Conservation (phyloP, 2,329 filamentous ascomycete species). For the Sarocladium oryzae region DNA sequence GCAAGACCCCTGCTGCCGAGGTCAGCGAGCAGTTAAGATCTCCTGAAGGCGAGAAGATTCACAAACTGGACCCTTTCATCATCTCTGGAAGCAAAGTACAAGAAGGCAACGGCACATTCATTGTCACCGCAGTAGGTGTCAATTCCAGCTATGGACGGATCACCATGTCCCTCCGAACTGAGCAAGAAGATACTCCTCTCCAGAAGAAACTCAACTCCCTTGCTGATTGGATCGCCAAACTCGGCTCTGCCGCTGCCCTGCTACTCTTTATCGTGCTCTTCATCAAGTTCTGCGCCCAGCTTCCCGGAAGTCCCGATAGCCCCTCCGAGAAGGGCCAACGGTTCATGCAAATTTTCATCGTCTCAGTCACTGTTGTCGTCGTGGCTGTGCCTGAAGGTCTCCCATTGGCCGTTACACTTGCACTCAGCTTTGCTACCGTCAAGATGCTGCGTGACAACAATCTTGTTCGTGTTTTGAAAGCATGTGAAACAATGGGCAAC, state of each 20-base stretch:
- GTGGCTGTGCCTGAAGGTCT: constrained; percentile 56
- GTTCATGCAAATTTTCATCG: constrained; percentile 53
- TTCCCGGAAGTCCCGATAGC: constrained; percentile 38
- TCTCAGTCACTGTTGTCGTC: constrained; percentile 52
- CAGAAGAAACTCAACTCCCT: constrained; percentile 72
- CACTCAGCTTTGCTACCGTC: constrained; percentile 56
- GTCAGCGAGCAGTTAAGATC: neutral
- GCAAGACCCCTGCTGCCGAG: constrained; percentile 43
- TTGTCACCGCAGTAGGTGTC: constrained; percentile 68
- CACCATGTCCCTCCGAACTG: constrained; percentile 70
- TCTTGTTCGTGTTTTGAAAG: constrained; percentile 50
- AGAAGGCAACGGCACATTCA: constrained; percentile 67
- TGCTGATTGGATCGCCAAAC: constrained; percentile 62
- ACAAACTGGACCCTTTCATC: constrained; percentile 65
- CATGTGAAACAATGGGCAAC: constrained; percentile 59
- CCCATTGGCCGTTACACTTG: constrained; percentile 54
- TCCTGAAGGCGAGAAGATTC: neutral
- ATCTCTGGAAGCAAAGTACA: constrained; percentile 72
- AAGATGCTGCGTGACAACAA: constrained; percentile 59
- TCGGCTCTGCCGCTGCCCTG: constrained; percentile 32
- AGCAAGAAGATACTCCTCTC: constrained; percentile 69
- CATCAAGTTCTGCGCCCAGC: constrained; percentile 48
- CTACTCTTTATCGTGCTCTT: constrained; percentile 19
- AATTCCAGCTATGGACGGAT: constrained; percentile 72
- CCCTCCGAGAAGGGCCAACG: constrained; percentile 46